Evolutionary conservation across 495 filamentous ascomycete genomes (phyloP), one percentile per base, ranked within the genome.

Genomic region (Cenococcum geophilum): DNA sequence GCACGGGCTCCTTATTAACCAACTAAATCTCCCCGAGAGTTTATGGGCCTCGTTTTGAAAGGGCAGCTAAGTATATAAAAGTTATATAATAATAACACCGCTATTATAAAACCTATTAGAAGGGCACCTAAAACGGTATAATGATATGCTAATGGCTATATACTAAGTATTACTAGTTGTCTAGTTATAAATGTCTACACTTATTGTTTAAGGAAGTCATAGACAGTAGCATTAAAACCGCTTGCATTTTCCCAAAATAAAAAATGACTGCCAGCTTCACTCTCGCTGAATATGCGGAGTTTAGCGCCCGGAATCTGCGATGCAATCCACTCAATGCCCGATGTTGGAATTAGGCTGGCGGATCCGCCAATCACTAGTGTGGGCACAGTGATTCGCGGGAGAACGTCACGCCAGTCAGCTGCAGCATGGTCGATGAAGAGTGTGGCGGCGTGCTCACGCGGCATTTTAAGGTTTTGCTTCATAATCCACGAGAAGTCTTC

Each of bases 401-500:
- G 18, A 8, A 49, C 45, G 16, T 49, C 45, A 14, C 45, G 18
- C 45, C 45, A 49, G 22, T 49, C 45, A 18, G 45, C 45, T 6
- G 22, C 8, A 49, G 45, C 45, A 49, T 49, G 45, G 8, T 18
- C 8, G 22, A 49, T 9, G 22, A 49, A 18, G 8, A 49, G 45
- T 22, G 18, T 22, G 22, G 45, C 45, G 8, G 45, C 45, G 8
- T 20, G 16, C 22, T 49, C 22, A 18, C 45, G 45, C 8, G 45
- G 45, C 45, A 49, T 49, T 14, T 49, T 49, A 18, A 49, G 45
- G 45, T 49, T 49, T 18, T 49, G 9, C 22, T 18, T 22, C 45
- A n/a, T 22, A 8, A 49, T 49, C 45, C 45, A 49, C 8, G 18
- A 18, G 45, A 49, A 49, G 45, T 49, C 45, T 49, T 49, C 45